Evolutionary conservation across 129 eudicot species (phyloP), one percentile per base, ranked within the genome.

Genomic region (Chrysanthemum lavandulifolium): DNA sequence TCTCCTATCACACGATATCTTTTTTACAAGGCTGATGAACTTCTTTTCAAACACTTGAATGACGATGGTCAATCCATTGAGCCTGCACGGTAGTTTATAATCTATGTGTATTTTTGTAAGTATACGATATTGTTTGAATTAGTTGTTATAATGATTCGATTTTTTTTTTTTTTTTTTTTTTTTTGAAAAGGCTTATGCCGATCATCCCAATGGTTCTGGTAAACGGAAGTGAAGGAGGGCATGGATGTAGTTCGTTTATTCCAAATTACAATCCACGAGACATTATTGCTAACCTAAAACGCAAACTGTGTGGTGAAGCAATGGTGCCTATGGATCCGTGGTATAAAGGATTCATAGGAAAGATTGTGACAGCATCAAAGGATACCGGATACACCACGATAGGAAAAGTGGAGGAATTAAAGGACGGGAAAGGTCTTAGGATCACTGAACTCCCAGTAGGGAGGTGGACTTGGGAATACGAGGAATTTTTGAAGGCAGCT

Each of bases 171-270:
- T 4, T 33, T 4, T 33, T 33, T 5, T 4, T 33, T 33, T 33
- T 33, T 33, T 33, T 13, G 48, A 65, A 92, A 33, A 33, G 98
- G 97, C 90, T 82, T 71, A 74, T 90, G 49, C 98, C 98, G 1
- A 77, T 86, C 29, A 88, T 94, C 68, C 98, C 98, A 14, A 79
- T 80, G 80, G 98, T 86, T 71, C 71, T 94, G 21, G 96, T 94
- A 4, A 94, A 94, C 84, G 97, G 98, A 56, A 86, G 97, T 78
- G 98, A 94, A 90, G 97, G 96, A 60, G 98, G 98, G 53, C 87
- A 96, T 1, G 98, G 98, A 7, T 94, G 98, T 97, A 94, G 98
- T 68, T 61, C 98, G 7, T 90, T 73, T 65, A 65, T 90, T 16
- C 98, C 98, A 5, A 94, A 94, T 73, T 94, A 87, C 56, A 90